A percentile compares a stretch with the other conserved stretches of the same genome.
phyloP scores from a whole-genome alignment of 805 yeast species.

The Grigorovia yakushimaensis region DNA sequence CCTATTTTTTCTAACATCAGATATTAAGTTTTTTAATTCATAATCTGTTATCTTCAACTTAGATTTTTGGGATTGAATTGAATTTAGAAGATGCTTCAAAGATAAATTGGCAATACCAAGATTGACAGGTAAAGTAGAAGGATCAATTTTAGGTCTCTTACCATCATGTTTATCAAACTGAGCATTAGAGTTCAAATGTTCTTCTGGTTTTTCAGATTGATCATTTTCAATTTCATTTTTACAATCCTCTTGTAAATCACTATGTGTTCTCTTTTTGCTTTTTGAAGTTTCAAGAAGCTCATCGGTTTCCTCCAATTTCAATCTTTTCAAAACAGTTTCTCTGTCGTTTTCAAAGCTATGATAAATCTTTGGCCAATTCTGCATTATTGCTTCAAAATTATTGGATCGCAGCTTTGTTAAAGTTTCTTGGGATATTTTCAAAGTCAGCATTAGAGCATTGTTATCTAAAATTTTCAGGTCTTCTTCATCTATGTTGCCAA shows the following conservation, averaged over 20 bases:
- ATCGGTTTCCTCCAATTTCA: conserved; percentile 74
- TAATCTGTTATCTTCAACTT: conserved; percentile 63
- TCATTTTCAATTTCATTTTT: conserved; percentile 4
- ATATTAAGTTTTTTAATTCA: conserved; percentile 73
- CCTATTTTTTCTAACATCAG: conserved; percentile 89
- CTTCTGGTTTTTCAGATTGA: neutral
- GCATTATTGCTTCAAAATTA: conserved; percentile 34
- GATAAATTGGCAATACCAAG: conserved; percentile 70
- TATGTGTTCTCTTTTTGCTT: conserved; percentile 16
- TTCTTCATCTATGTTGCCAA: neutral
- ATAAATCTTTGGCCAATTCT: conserved; percentile 61
- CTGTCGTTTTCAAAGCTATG: conserved; percentile 68
- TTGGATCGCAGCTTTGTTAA: conserved; percentile 24
- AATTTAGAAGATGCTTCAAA: conserved; percentile 66
- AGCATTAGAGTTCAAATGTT: conserved; percentile 12
- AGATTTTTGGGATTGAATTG: conserved; percentile 75
- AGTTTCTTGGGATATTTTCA: conserved; percentile 30
- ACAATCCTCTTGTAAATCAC: conserved; percentile 13
- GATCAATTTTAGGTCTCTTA: conserved; percentile 15
- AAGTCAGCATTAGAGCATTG: conserved; percentile 17
- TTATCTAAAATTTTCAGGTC: neutral
- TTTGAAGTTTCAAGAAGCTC: conserved; percentile 40
- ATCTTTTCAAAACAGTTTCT: conserved; percentile 64
- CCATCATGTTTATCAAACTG: conserved; percentile 9
- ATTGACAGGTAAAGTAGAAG: conserved; percentile 31